Evolutionary conservation across 257 asterid species (phyloP).

Genomic region (Ehretia macrophylla): DNA sequence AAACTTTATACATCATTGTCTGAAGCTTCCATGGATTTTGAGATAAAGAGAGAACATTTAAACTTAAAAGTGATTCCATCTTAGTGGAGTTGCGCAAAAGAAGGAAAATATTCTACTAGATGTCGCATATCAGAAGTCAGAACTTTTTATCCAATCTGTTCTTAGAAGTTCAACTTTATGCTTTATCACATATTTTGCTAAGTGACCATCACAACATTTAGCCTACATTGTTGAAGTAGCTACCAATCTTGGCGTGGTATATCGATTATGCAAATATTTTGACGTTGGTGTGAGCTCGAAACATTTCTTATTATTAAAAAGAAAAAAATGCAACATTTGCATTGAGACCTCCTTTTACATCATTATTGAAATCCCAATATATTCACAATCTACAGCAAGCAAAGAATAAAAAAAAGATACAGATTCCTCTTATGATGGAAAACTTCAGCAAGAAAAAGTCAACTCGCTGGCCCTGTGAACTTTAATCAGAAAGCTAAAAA

Average conservation of each 20-base stretch:
- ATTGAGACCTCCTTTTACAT: no score
- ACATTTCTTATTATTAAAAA: background rate
- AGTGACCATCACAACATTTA: no score
- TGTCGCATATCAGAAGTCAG: conserved; percentile 25
- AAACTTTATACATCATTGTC: background rate
- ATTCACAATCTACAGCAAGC: conserved; percentile 20
- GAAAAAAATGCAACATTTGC: conserved; percentile 3
- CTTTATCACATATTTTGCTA: no score
- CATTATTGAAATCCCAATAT: background rate
- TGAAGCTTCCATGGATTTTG: conserved; percentile 22
- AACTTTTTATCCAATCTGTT: conserved; percentile 22
- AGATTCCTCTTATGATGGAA: background rate
- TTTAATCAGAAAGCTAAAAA: background rate
- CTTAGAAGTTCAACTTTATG: conserved; percentile 38
- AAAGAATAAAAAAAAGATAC: background rate
- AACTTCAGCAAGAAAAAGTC: no score
- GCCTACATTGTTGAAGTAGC: no score
- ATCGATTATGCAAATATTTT: no score
- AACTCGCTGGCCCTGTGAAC: no score
- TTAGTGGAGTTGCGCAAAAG: conserved; percentile 54
- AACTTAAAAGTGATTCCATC: conserved; percentile 47
- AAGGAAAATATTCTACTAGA: conserved; percentile 53
- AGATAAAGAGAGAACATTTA: conserved; percentile 36
- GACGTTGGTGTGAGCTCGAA: no score
- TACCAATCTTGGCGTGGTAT: no score